Conservation (phyloP, 306 rosid species). For the Carpinus viminea region DNA sequence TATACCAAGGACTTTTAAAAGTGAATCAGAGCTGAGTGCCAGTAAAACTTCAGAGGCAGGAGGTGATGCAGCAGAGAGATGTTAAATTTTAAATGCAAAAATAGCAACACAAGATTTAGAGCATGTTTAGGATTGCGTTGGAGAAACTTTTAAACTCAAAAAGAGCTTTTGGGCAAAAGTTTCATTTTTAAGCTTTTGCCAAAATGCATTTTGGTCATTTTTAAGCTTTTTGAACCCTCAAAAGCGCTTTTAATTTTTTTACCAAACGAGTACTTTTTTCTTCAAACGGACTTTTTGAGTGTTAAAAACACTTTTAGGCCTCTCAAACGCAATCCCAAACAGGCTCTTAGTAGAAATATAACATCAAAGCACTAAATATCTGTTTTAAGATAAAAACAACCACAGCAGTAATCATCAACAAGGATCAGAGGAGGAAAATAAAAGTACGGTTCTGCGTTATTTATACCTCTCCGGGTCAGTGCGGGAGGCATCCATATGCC, state of each 20-base stretch:
- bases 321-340: no score
- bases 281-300: no score
- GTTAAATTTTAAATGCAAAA: background rate
- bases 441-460: background rate
- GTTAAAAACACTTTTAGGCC: no score
- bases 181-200: no score
- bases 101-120: background rate
- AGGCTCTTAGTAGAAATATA: background rate
- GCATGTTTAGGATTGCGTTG: no score
- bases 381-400: background rate
- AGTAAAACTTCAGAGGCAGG: background rate
- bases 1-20: background rate
- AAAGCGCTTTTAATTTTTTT: no score
- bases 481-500: constrained; percentile 31
- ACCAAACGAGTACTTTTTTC: no score
- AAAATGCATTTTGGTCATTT: no score
- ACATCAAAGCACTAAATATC: background rate
- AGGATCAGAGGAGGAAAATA: background rate
- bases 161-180: no score
- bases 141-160: no score
- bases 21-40: background rate
- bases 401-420: background rate
- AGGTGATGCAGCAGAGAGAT: background rate
- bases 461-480: constrained; percentile 58
- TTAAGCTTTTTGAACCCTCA: no score